These are phyloP conservation scores for Solanum pennellii DNA, from an alignment of 257 asterid species.

Conservation along the genomic window DNA sequence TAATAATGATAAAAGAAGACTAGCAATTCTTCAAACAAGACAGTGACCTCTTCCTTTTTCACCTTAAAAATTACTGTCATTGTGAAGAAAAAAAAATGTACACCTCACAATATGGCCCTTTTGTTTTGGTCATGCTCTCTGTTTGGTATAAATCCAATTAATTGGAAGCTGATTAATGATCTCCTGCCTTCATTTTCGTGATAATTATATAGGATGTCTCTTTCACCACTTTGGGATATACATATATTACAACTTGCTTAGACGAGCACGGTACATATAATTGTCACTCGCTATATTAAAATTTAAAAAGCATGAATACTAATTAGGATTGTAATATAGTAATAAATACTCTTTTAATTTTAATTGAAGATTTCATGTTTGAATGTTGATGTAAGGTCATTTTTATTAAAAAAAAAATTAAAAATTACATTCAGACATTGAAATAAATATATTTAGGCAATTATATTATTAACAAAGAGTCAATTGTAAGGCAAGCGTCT, in stretches of 20 bases:
- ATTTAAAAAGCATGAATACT: not conserved
- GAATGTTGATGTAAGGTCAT: not conserved
- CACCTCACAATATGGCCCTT: not conserved
- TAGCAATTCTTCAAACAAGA: slow-evolving; percentile 2
- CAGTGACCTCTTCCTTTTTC: slow-evolving; percentile 2
- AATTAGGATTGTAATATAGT: not conserved
- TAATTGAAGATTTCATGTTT: not conserved
- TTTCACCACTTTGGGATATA: not conserved
- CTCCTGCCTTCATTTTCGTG: not conserved
- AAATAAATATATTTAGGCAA: not conserved
- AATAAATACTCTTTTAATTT: not conserved
- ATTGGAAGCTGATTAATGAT: not conserved
- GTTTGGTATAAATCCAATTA: not conserved
- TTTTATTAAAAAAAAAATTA: rapidly evolving
- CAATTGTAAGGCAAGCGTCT: not conserved
- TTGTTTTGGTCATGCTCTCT: not conserved
- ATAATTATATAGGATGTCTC: not conserved
- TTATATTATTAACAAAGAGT: not conserved
- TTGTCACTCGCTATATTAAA: not conserved
- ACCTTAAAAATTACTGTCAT: not conserved
- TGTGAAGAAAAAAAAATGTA: not conserved
- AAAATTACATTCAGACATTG: not conserved
- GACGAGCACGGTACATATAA: not conserved
- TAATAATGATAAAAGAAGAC: slow-evolving; percentile 10
- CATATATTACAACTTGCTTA: not conserved